A percentile compares a stretch with the other conserved stretches of the same genome.
phyloP scores from a whole-genome alignment of 225 moss, liverwort and hornwort species.

The Sphagnum tenellum region DNA sequence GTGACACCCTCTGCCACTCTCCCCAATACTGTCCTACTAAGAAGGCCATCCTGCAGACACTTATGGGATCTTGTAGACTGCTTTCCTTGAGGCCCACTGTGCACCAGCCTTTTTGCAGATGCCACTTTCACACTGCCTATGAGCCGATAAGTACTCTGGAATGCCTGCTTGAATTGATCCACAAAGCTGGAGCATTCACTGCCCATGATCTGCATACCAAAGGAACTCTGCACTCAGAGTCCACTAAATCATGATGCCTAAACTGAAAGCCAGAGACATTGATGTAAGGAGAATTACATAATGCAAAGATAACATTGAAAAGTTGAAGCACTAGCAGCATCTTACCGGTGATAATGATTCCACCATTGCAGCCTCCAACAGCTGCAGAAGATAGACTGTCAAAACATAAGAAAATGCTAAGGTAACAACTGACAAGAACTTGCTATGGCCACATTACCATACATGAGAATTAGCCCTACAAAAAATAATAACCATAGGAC shows the following conservation, averaged over 20 bases:
- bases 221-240: background rate
- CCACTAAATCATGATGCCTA: background rate
- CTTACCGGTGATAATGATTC: constrained; percentile 60
- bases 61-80: constrained; percentile 9
- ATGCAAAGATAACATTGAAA: background rate
- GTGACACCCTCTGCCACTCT: too few species aligned
- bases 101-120: constrained; percentile 19
- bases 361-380: constrained; percentile 70
- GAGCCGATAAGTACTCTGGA: constrained; percentile 59
- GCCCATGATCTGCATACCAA: constrained; percentile 48
- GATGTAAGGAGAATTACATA: background rate
- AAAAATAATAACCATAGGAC: too few species aligned
- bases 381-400: constrained; percentile 18
- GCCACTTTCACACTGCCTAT: constrained; percentile 61
- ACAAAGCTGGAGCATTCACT: constrained; percentile 59
- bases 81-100: constrained; percentile 6
- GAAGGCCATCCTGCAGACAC: background rate
- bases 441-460: too few species aligned
- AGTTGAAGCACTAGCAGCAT: background rate
- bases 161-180: constrained; percentile 78
- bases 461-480: too few species aligned
- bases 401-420: too few species aligned
- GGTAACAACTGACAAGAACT: too few species aligned
- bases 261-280: background rate
- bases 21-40: too few species aligned